These are phyloP conservation scores for Hericium alpestre DNA, from an alignment of 768 basidiomycete species.

Conservation along the genomic window DNA sequence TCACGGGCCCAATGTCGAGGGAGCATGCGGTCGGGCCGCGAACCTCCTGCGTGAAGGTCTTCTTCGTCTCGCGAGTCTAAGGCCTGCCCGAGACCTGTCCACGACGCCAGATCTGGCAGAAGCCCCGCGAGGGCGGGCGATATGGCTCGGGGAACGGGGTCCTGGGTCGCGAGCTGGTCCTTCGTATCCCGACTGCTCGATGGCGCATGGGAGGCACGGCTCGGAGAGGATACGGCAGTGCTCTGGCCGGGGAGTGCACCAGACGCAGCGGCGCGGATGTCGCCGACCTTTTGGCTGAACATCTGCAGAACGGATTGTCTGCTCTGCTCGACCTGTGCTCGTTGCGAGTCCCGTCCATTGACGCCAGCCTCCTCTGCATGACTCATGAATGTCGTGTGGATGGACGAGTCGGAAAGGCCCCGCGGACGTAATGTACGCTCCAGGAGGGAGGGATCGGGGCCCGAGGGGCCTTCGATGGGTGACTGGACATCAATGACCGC, in stretches of 20 bases:
- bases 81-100: slow-evolving; percentile 21
- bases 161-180: slow-evolving; percentile 3
- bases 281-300: slow-evolving; percentile 21
- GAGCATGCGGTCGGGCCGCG: background rate
- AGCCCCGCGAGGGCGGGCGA: slow-evolving; percentile 18
- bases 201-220: too few relatives aligned
- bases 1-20: background rate
- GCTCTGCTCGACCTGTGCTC: slow-evolving; percentile 8
- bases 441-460: slow-evolving; percentile 38
- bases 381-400: slow-evolving; percentile 71
- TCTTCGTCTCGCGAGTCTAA: slow-evolving; percentile 14
- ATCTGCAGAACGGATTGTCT: slow-evolving; percentile 22
- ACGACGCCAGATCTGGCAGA: slow-evolving; percentile 25
- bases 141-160: slow-evolving; percentile 16
- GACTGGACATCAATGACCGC: slow-evolving; percentile 16
- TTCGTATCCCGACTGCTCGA: background rate
- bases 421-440: slow-evolving; percentile 63
- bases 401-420: slow-evolving; percentile 86
- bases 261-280: slow-evolving; percentile 21
- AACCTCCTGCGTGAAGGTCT: slow-evolving; percentile 4
- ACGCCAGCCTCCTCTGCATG: slow-evolving; percentile 30
- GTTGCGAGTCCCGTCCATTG: background rate
- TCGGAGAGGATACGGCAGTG: too few relatives aligned
- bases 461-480: slow-evolving; percentile 31
- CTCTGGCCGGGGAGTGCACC: slow-evolving; percentile 3